Evolutionary conservation across 768 basidiomycete species (phyloP).

Genomic region (Astraeus odoratus): DNA sequence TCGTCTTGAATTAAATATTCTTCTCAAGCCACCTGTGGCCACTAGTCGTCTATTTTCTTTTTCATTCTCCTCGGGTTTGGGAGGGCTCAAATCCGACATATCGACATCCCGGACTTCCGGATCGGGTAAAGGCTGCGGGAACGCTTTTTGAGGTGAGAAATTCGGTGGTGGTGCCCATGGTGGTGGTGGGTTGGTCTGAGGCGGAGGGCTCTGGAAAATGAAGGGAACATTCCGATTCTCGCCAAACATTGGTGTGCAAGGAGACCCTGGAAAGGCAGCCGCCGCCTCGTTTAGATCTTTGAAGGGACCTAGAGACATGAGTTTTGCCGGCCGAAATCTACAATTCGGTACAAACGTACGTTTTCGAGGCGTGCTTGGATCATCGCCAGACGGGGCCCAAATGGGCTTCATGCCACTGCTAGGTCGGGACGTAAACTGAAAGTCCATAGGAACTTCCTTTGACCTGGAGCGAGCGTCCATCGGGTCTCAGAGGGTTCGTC

Average conservation of each 20-base stretch:
- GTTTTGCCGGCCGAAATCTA: constrained; percentile 9
- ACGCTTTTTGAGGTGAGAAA: constrained; percentile 54
- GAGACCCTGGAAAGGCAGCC: constrained; percentile 29
- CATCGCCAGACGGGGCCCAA: constrained; percentile 41
- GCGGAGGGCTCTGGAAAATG: constrained; percentile 54
- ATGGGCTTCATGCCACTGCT: constrained; percentile 44
- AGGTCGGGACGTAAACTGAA: constrained; percentile 71
- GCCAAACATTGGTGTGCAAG: constrained; percentile 50
- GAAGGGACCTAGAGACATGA: constrained; percentile 35
- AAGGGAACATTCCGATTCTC: constrained; percentile 65
- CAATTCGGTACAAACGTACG: constrained; percentile 39
- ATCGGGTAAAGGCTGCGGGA: constrained; percentile 35
- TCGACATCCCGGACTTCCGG: constrained; percentile 61
- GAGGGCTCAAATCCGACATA: constrained; percentile 68
- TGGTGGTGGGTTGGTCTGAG: constrained; percentile 35
- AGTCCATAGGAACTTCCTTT: constrained; percentile 86
- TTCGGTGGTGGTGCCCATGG: constrained; percentile 63
- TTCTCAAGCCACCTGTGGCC: constrained; percentile 56
- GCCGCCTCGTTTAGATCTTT: constrained; percentile 34
- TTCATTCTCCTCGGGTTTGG: constrained; percentile 37
- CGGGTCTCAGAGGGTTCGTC: constrained; percentile 2
- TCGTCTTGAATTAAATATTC: constrained; percentile 58
- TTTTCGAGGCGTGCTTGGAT: constrained; percentile 56
- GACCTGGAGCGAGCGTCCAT: constrained; percentile 39
- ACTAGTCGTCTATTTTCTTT: constrained; percentile 41